These are phyloP conservation scores for Sporothrix variecibatus DNA, from an alignment of 2,329 filamentous ascomycete genomes.

Conservation along the genomic window DNA sequence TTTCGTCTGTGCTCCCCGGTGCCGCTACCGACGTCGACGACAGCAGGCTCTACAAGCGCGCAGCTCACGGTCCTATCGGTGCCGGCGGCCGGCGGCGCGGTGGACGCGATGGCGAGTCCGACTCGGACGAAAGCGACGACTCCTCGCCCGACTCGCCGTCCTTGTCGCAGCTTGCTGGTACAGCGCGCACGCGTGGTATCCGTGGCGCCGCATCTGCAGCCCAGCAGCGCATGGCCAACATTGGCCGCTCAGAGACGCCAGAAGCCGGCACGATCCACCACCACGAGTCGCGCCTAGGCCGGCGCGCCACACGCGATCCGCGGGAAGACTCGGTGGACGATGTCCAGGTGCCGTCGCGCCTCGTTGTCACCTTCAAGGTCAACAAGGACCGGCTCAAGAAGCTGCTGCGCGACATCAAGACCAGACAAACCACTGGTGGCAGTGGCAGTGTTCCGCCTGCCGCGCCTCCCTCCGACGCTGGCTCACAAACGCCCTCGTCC, in stretches of 20 bases:
- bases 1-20: conserved; percentile 89
- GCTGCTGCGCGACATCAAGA: conserved; percentile 51
- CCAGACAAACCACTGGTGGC: conserved; percentile 3
- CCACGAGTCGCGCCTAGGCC: conserved; percentile 71
- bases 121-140: conserved; percentile 90
- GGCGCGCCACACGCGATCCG: conserved; percentile 59
- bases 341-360: conserved; percentile 67
- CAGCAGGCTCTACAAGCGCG: conserved; percentile 81
- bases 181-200: conserved; percentile 83
- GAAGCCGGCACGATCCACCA: conserved; percentile 66
- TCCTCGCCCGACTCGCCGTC: conserved; percentile 85
- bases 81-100: conserved; percentile 46
- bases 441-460: conserved; percentile 6
- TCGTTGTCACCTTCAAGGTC: conserved; percentile 76
- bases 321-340: conserved; percentile 56
- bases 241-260: conserved; percentile 85
- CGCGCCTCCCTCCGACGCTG: conserved; percentile 35
- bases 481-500: conserved; percentile 46
- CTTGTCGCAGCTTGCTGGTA: conserved; percentile 64
- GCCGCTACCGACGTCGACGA: conserved; percentile 79
- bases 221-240: conserved; percentile 80
- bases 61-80: conserved; percentile 57
- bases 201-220: conserved; percentile 84
- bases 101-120: conserved; percentile 66
- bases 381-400: conserved; percentile 70